These are phyloP conservation scores for Hypoxylon sp. DNA, from an alignment of 2,329 filamentous ascomycete species.

Conservation along the genomic window DNA sequence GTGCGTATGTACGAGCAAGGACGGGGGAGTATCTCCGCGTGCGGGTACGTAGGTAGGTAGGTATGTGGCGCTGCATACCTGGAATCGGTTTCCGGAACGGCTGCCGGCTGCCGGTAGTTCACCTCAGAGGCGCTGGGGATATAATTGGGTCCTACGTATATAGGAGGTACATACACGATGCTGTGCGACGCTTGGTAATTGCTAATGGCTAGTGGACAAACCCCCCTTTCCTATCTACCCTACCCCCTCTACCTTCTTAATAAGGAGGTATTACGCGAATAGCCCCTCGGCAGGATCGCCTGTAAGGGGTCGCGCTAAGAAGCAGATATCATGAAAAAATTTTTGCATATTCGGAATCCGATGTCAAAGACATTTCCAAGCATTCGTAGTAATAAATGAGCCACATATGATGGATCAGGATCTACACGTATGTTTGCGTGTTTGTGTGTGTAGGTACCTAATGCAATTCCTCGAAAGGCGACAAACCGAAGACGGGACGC, in stretches of 20 bases:
- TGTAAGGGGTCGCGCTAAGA: not conserved
- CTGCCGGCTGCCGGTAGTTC: constrained; percentile 30
- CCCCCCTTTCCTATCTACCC: not conserved
- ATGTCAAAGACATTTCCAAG: constrained; percentile 4
- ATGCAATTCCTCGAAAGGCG: constrained; percentile 3
- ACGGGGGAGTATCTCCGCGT: not conserved
- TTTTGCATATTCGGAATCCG: not conserved
- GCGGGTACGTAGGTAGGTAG: not conserved
- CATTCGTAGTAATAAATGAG: constrained; percentile 1
- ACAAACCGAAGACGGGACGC: constrained; percentile 17
- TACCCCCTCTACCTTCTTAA: constrained; percentile 9
- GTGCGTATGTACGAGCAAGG: not conserved
- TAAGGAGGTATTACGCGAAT: constrained; percentile 10
- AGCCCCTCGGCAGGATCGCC: constrained; percentile 18
- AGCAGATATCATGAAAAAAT: not conserved
- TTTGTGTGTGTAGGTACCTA: not conserved
- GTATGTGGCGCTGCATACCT: constrained; percentile 30
- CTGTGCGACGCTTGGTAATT: constrained; percentile 19
- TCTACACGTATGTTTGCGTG: not conserved
- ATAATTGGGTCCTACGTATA: not conserved
- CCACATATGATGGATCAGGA: constrained; percentile 3
- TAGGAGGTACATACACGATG: constrained; percentile 13
- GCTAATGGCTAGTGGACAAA: constrained; percentile 13
- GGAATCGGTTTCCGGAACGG: constrained; percentile 17
- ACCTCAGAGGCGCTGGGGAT: constrained; percentile 9